phyloP scores from a whole-genome alignment of 345 rosid genomes.

The Eutrema heterophyllum region DNA sequence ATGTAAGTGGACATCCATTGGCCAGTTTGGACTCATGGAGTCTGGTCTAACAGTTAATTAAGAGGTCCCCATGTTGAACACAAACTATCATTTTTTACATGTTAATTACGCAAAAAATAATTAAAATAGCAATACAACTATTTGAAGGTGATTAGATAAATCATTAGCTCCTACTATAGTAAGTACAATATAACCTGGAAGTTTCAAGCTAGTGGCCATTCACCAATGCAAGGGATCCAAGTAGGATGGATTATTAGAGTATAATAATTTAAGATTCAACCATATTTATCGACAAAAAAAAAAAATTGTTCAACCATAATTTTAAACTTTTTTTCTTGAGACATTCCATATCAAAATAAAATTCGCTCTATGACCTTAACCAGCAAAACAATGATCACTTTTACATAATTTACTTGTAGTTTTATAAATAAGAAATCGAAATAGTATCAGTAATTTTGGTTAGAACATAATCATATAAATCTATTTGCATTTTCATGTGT shows the following conservation, averaged over 20 bases:
- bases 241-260: neutral
- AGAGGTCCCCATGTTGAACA: slow-evolving; percentile 29
- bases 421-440: neutral
- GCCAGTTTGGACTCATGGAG: slow-evolving; percentile 33
- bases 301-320: neutral
- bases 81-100: neutral
- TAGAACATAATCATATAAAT: neutral
- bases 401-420: neutral
- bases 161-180: slow-evolving; percentile 21
- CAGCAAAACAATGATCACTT: neutral
- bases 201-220: slow-evolving; percentile 24
- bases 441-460: neutral
- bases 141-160: slow-evolving; percentile 31
- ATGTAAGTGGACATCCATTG: slow-evolving; percentile 43
- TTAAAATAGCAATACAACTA: slow-evolving; percentile 2
- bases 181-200: neutral
- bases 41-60: slow-evolving; percentile 14
- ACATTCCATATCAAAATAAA: neutral
- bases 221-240: slow-evolving; percentile 21
- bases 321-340: neutral
- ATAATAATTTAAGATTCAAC: neutral
- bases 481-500: neutral
- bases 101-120: neutral
- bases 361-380: neutral
- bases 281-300: neutral